phyloP scores from a whole-genome alignment of 805 yeast species.

The Saccharomyces eubayanus region DNA sequence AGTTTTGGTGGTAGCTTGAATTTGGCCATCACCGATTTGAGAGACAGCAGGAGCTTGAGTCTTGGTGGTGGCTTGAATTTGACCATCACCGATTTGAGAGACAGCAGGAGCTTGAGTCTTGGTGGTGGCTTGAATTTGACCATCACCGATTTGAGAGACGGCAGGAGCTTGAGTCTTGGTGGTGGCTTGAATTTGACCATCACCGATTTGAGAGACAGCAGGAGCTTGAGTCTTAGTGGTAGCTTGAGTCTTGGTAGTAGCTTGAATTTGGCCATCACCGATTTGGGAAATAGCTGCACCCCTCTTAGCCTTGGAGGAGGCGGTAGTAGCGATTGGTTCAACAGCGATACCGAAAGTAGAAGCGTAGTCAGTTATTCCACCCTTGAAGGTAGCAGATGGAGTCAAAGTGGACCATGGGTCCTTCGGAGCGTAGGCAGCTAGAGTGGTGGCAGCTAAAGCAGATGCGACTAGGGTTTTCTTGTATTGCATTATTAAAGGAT shows the following conservation, averaged over 20 bases:
- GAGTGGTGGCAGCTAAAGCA: constrained; percentile 23
- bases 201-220: constrained; percentile 40
- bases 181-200: constrained; percentile 45
- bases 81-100: constrained; percentile 17
- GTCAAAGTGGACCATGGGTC: constrained; percentile 39
- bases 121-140: constrained; percentile 31
- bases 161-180: constrained; percentile 28
- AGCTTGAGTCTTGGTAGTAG: constrained; percentile 26
- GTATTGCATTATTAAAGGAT: constrained; percentile 18
- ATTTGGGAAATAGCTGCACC: constrained; percentile 43
- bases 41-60: constrained; percentile 35
- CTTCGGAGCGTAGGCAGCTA: constrained; percentile 24
- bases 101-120: constrained; percentile 25
- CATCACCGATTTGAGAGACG: constrained; percentile 34
- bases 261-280: constrained; percentile 51
- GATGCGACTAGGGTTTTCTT: constrained; percentile 25
- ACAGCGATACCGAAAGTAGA: constrained; percentile 39
- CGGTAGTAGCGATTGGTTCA: constrained; percentile 25
- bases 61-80: constrained; percentile 17
- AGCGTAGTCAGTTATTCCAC: constrained; percentile 32
- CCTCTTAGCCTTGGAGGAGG: constrained; percentile 22
- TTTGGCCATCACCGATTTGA: constrained; percentile 53
- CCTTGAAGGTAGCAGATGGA: constrained; percentile 33
- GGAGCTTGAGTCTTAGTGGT: constrained; percentile 19
- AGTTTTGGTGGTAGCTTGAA: constrained; percentile 33